Evolutionary conservation across 768 basidiomycete species (phyloP).

Genomic region (Pleurotus pulmonarius): DNA sequence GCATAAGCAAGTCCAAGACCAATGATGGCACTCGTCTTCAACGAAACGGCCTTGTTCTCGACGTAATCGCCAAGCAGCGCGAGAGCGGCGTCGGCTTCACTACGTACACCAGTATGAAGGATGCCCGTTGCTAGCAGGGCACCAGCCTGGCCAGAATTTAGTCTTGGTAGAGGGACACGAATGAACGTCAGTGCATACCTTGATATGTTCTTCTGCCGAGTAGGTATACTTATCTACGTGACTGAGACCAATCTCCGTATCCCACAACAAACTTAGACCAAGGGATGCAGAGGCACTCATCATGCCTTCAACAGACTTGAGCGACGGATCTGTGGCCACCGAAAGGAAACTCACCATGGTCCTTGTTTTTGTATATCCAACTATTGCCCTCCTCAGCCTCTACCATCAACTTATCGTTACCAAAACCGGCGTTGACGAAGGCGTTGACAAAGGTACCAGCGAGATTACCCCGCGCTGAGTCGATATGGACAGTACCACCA

Average conservation of each 20-base stretch:
- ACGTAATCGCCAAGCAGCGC: conserved; percentile 89
- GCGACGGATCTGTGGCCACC: too few relatives aligned
- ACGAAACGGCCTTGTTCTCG: conserved; percentile 77
- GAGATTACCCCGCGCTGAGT: conserved; percentile 91
- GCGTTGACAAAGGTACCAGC: conserved; percentile 98
- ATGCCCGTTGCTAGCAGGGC: conserved; percentile 94
- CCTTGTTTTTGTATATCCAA: conserved; percentile 99
- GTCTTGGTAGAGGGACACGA: background rate
- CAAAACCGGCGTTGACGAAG: conserved; percentile 97
- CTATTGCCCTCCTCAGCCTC: conserved; percentile 94
- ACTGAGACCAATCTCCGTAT: conserved; percentile 88
- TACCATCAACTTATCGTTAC: conserved; percentile 98
- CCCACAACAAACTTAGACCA: conserved; percentile 92
- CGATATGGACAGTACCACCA: conserved; percentile 70
- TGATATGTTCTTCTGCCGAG: conserved; percentile 94
- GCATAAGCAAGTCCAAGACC: conserved; percentile 94
- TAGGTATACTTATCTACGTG: conserved; percentile 99
- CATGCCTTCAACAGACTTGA: conserved; percentile 58
- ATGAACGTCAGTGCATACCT: conserved; percentile 36
- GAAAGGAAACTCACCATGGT: conserved; percentile 62
- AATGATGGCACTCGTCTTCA: conserved; percentile 86
- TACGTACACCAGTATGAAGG: conserved; percentile 82
- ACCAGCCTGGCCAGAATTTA: conserved; percentile 56
- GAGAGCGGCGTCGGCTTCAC: conserved; percentile 90
- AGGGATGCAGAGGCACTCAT: conserved; percentile 94